Percentiles rank a stretch among this genome's conserved stretches.
Evolutionary conservation across 2,329 filamentous ascomycete genomes (phyloP).

Genomic region (Alternaria sp.): DNA sequence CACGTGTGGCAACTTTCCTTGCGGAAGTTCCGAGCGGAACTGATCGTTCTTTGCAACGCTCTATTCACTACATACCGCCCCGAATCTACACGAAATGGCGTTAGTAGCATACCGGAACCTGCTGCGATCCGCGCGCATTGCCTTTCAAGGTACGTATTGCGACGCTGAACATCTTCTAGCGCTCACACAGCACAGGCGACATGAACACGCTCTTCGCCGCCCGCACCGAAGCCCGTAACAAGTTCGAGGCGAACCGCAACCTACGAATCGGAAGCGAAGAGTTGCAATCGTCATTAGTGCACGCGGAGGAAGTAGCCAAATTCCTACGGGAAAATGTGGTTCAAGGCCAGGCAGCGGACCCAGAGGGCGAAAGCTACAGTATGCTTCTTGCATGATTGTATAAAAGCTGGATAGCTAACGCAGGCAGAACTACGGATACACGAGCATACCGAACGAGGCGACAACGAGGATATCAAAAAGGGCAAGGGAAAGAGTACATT

Average conservation of each 20-base stretch:
- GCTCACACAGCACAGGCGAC: constrained; percentile 65
- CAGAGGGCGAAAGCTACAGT: constrained; percentile 60
- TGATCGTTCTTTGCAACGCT: background rate
- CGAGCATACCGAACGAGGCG: constrained; percentile 85
- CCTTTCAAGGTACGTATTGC: constrained; percentile 73
- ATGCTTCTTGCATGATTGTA: too few relatives aligned
- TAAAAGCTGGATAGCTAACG: too few relatives aligned
- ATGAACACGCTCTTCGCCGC: constrained; percentile 71
- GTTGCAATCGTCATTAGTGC: constrained; percentile 69
- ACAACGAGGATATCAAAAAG: constrained; percentile 88
- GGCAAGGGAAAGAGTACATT: constrained; percentile 53
- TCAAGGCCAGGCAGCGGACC: constrained; percentile 69
- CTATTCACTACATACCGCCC: background rate
- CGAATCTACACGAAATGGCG: constrained; percentile 59
- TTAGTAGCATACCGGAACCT: constrained; percentile 80
- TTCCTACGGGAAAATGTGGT: constrained; percentile 86
- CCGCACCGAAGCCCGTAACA: constrained; percentile 71
- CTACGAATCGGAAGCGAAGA: constrained; percentile 65
- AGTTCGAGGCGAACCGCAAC: constrained; percentile 72
- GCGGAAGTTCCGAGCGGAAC: constrained; percentile 18
- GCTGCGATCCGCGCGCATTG: constrained; percentile 78
- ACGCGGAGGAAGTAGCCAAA: constrained; percentile 81
- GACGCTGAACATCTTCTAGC: too few relatives aligned
- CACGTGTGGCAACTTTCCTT: constrained; percentile 30
- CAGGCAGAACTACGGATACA: constrained; percentile 81